Base-by-base conservation (phyloP, 2,329 filamentous ascomycete genomes). In the Annulohypoxylon truncatum region DNA sequence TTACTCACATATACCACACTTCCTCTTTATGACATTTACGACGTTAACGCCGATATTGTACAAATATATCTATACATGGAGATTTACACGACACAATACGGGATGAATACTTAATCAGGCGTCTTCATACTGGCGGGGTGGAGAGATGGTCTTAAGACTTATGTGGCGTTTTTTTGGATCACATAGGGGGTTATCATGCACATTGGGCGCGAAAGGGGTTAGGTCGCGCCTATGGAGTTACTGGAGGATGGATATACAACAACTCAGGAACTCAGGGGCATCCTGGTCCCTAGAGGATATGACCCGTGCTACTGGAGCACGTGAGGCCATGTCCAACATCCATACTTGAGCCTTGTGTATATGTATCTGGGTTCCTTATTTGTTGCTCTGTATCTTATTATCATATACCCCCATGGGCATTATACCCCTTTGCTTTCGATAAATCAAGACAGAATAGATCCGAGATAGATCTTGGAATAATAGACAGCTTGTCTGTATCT, bases 1-100 rank as follows among this genome's bases (percentile, higher is more conserved):
- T 47, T 33, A 38, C 6, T 38, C 18, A 40, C 8, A 18, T 31
- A 55, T 18, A 8, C 4, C 29, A 26, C 28, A 50, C 5, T 54
- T 51, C 38, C 4, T 60, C 22, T 51, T 61, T 50, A 73, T 55
- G 72, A 74, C 42, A 62, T 69, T 70, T 67, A 75, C 67, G 74
- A 73, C 52, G 26, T 65, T 53, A 26, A 74, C 59, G 59, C 66
- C 53, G 48, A 61, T 5, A 47, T 33, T 73, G 69, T 75, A 74
- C 50, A 50, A 67, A 46, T 66, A 66, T 61, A 61, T 50, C 31
- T 69, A 64, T 61, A 68, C 69, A 71, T 35, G 53, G 55, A 55
- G 29, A 51, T 47, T 48, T 48, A 52, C 52, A 54, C 53, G 58
- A 60, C 20, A 61, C 22, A 55, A 56, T 56, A n/a, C 44, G 10